Percentiles rank a stretch among this genome's conserved stretches.
Conservation (phyloP, 805 yeast species). For the Ogataea nakhonphanomensis region DNA sequence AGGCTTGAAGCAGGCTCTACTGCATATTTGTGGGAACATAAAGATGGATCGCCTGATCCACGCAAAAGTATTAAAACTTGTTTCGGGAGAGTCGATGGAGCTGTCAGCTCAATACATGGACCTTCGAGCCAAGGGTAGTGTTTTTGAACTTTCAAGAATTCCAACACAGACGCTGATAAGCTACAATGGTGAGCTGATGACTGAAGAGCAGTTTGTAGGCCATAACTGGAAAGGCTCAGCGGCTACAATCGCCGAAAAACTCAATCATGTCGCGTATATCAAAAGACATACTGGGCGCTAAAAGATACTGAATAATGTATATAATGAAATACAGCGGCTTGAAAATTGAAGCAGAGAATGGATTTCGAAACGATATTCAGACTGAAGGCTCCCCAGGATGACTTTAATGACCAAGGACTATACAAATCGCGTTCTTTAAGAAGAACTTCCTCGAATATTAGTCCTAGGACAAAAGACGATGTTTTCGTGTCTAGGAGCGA, state of each 20-base stretch:
- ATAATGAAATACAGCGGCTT: neutral
- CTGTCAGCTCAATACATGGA: constrained; percentile 32
- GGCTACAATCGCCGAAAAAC: constrained; percentile 27
- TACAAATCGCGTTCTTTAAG: constrained; percentile 4
- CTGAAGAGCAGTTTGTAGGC: constrained; percentile 33
- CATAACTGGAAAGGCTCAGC: constrained; percentile 30
- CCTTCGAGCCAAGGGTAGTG: constrained; percentile 33
- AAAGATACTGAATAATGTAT: neutral
- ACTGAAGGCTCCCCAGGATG: constrained; percentile 1
- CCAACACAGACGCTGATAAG: constrained; percentile 3
- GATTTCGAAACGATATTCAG: constrained; percentile 3
- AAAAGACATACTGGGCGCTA: constrained; percentile 15
- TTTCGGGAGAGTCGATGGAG: constrained; percentile 47
- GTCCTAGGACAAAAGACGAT: neutral
- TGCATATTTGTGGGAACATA: constrained; percentile 60
- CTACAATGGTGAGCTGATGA: constrained; percentile 3
- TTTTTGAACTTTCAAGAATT: constrained; percentile 21
- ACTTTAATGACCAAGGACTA: constrained; percentile 4
- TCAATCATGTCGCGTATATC: constrained; percentile 32
- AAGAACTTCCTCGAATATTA: neutral
- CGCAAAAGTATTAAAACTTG: constrained; percentile 51
- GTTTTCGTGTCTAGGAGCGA: constrained; percentile 1
- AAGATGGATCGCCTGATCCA: constrained; percentile 53
- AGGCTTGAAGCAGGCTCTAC: constrained; percentile 60
- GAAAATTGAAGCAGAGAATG: neutral